These are phyloP conservation scores for Talaromyces atroroseus DNA, from an alignment of 2,329 filamentous ascomycete genomes.

Conservation along the genomic window DNA sequence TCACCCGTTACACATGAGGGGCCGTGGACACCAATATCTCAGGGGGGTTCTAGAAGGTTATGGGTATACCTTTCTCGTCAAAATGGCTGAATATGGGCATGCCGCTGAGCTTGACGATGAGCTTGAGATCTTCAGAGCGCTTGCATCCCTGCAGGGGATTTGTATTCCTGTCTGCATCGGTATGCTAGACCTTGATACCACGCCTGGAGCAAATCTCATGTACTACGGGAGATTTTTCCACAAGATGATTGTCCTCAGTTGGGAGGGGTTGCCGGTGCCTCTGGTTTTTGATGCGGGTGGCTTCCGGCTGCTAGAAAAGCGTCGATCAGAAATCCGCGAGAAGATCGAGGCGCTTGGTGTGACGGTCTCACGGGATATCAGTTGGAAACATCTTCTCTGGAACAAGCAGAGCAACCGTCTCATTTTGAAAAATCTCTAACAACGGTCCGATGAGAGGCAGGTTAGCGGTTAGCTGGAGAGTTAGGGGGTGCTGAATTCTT, in stretches of 20 bases:
- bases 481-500: no score
- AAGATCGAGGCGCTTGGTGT: neutral
- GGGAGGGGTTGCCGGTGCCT: neutral
- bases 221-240: neutral
- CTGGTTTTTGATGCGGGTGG: neutral
- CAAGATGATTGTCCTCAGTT: conserved; percentile 1
- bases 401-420: neutral
- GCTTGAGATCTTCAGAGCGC: neutral
- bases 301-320: neutral
- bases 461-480: neutral
- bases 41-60: neutral
- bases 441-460: neutral
- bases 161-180: neutral
- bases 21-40: neutral
- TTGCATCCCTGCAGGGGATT: neutral
- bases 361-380: neutral
- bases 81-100: neutral
- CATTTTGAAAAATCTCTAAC: neutral
- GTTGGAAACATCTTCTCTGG: neutral
- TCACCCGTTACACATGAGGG: neutral
- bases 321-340: neutral
- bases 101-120: neutral
- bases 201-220: neutral
- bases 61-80: neutral
- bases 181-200: neutral